Base-by-base conservation (phyloP, 129 eudicot genomes). In the Dittrichia graveolens region DNA sequence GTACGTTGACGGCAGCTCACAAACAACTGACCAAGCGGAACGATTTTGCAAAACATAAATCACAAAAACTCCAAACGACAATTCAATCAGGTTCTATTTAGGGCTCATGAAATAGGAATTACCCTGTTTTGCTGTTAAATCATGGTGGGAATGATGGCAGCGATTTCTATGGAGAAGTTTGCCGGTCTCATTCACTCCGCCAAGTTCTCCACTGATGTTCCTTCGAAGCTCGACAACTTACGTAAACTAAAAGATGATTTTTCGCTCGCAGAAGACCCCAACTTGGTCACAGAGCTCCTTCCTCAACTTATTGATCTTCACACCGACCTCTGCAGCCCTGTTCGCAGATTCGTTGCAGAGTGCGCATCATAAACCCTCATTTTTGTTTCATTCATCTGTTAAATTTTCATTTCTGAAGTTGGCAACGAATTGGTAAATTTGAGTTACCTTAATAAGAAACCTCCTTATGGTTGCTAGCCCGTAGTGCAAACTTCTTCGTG, bases 311-410 rank as follows among this genome's bases (percentile, higher is more conserved):
- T 94, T 15, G 66, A 81, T 57, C 89, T 90, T 7, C 80, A 74
- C 15, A 71, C 96, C 41, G 94, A 95, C 45, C 70, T 66, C n/a
- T 84, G 68, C 55, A 86, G 99, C 65, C 97, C 99, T 5, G 89
- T 88, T 45, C 99, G 99, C 78, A 81, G 83, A 79, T 79, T 78
- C 67, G 67, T 79, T 56, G 84, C 83, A 41, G 86, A 86, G 99
- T 95, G 70, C 12, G 95, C 7, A 4, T 38, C 41, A 52, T 79
- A 40, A 43, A 63, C 55, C 75, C 61, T 62, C 40, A 35, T 67
- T 47, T 10, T 35, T 57, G 4, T 39, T 13, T 39, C 31, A 0
- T 39, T 64, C 5, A 3, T 57, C 6, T 3, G 40, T 35, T 5
- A 7, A 19, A 39, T 53, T 13, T 58, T 8, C 35, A 13, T 59